Base-by-base conservation (phyloP, 306 rosid genomes). In the Potentilla sterilis region DNA sequence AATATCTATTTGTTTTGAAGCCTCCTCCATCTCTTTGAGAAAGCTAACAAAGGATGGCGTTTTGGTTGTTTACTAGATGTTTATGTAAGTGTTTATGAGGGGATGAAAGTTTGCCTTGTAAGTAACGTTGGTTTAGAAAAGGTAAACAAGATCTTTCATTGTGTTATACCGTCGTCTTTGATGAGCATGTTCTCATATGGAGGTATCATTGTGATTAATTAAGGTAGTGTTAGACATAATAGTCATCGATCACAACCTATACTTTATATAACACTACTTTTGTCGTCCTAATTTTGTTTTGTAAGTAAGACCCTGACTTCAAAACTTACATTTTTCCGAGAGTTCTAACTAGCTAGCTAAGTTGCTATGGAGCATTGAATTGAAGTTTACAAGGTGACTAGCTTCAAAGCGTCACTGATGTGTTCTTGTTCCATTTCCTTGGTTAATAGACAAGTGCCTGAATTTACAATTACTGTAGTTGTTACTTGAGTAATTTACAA, bases 81-180 rank as follows among this genome's bases (percentile, higher is more conserved):
- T 70, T 41, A 64, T 9, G 81, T 68, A 75, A 72, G 72, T 81
- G 40, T 71, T 61, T 75, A 51, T 74, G 54, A 32, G 67, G 22
- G 24, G 65, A 70, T 85, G 58, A 19, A 44, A 58, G 68, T 44
- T 65, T 44, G 66, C 80, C 78, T 89, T 76, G 92, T 41, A 80
- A 83, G 87, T 80, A 81, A 78, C 84, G 88, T 71, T 63, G 61
- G 74, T 73, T 54, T 58, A 79, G 49, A 48, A 48, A 63, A 84
- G 76, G 49, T 32, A 59, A 34, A 43, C 42, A 74, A 79, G 76
- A 77, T 59, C 44, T 78, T 83, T 69, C 84, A 47, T 86, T 89
- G 89, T 74, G 83, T 81, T 81, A 83, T 79, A 81, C n/a, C n/a
- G n/a, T n/a, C 87, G 91, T 43, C 75, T 78, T 57, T 19, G 15